phyloP scores from a whole-genome alignment of 2,329 filamentous ascomycete species.

The Botrytis fragariae region DNA sequence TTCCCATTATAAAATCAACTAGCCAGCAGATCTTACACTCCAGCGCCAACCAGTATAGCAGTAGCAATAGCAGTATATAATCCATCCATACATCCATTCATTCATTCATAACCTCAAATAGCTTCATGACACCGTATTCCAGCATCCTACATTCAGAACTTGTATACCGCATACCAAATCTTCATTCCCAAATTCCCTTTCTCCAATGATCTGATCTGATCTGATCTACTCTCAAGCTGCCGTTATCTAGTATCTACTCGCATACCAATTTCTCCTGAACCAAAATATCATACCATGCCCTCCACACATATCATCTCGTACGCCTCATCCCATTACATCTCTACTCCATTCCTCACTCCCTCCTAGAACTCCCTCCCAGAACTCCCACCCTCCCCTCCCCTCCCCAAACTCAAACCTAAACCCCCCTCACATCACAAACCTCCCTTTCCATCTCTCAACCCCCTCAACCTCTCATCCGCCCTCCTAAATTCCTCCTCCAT shows the following conservation, averaged over 20 bases:
- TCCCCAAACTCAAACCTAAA: too few relatives aligned
- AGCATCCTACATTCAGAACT: background rate
- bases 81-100: background rate
- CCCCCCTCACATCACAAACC: background rate
- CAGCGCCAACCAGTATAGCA: background rate
- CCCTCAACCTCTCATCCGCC: conserved; percentile 18
- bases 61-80: background rate
- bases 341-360: too few relatives aligned
- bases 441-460: conserved; percentile 20
- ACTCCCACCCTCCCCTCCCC: too few relatives aligned
- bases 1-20: background rate
- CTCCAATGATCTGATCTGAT: background rate
- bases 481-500: conserved; percentile 2
- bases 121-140: background rate
- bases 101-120: background rate
- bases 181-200: background rate
- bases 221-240: background rate
- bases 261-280: background rate
- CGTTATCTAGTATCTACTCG: background rate
- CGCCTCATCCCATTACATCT: too few relatives aligned
- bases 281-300: background rate
- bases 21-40: background rate
- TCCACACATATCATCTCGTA: background rate
- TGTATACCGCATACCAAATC: background rate
- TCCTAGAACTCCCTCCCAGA: background rate